phyloP scores from a whole-genome alignment of 495 filamentous ascomycete genomes.

The Wilcoxina mikolae region DNA sequence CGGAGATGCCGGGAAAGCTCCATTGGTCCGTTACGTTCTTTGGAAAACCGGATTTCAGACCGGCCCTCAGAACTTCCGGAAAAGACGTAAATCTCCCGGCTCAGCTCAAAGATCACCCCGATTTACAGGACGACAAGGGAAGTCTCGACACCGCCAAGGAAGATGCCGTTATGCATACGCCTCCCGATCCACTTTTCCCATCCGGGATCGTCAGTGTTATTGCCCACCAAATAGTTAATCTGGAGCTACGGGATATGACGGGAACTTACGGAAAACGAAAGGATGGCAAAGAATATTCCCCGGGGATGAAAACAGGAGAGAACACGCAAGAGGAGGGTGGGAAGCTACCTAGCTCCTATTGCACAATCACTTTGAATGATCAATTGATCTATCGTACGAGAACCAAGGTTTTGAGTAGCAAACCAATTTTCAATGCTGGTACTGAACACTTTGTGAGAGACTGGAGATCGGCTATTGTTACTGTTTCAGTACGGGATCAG shows the following conservation, averaged over 20 bases:
- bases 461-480: slow-evolving; percentile 76
- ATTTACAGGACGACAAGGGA: slow-evolving; percentile 81
- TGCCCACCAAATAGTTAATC: slow-evolving; percentile 87
- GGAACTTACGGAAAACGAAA: slow-evolving; percentile 55
- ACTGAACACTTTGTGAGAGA: slow-evolving; percentile 91
- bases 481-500: slow-evolving; percentile 72
- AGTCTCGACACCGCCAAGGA: slow-evolving; percentile 57
- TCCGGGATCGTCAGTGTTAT: slow-evolving; percentile 70
- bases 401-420: slow-evolving; percentile 76
- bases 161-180: slow-evolving; percentile 74
- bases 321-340: slow-evolving; percentile 63
- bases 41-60: slow-evolving; percentile 68
- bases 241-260: slow-evolving; percentile 70
- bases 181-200: slow-evolving; percentile 87
- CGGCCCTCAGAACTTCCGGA: slow-evolving; percentile 70
- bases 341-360: slow-evolving; percentile 73
- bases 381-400: slow-evolving; percentile 80
- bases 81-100: slow-evolving; percentile 62
- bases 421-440: slow-evolving; percentile 92
- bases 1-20: slow-evolving; percentile 79
- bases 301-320: slow-evolving; percentile 75
- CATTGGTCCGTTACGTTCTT: slow-evolving; percentile 96
- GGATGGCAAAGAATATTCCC: slow-evolving; percentile 72
- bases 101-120: slow-evolving; percentile 52
- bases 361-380: slow-evolving; percentile 80